A percentile compares a stretch with the other conserved stretches of the same genome.
These are phyloP conservation scores for Collybiopsis luxurians DNA, from an alignment of 768 basidiomycete genomes.

Conservation along the genomic window DNA sequence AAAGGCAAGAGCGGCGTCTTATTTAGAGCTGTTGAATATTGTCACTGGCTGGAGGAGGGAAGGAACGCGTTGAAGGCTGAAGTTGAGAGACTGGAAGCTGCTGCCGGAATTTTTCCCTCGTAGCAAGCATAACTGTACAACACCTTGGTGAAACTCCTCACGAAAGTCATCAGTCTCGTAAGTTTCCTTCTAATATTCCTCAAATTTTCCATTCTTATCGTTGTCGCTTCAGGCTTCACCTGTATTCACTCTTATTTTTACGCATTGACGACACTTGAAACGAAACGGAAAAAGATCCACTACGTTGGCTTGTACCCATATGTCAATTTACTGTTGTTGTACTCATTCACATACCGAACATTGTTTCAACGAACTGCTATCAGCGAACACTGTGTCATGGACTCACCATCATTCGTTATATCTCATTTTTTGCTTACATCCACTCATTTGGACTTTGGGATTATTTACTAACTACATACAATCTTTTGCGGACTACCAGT, in stretches of 20 bases:
- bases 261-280: background rate
- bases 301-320: conserved; percentile 2
- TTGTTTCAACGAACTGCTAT: background rate
- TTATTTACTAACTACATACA: background rate
- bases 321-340: background rate
- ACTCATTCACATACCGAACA: background rate
- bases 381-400: background rate
- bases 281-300: conserved; percentile 1
- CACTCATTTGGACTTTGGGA: background rate
- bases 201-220: background rate
- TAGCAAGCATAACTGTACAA: background rate
- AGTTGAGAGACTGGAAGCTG: conserved; percentile 60
- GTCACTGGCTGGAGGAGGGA: conserved; percentile 84
- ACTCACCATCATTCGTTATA: background rate
- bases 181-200: background rate
- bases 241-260: background rate
- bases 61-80: conserved; percentile 68
- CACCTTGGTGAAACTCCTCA: too few species aligned
- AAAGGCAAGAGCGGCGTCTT: conserved; percentile 91
- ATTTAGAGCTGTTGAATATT: conserved; percentile 84
- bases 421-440: background rate
- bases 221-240: background rate
- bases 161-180: background rate
- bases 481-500: background rate
- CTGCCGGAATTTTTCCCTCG: conserved; percentile 3